phyloP scores from a whole-genome alignment of 305 asterid genomes.

The Withania somnifera region DNA sequence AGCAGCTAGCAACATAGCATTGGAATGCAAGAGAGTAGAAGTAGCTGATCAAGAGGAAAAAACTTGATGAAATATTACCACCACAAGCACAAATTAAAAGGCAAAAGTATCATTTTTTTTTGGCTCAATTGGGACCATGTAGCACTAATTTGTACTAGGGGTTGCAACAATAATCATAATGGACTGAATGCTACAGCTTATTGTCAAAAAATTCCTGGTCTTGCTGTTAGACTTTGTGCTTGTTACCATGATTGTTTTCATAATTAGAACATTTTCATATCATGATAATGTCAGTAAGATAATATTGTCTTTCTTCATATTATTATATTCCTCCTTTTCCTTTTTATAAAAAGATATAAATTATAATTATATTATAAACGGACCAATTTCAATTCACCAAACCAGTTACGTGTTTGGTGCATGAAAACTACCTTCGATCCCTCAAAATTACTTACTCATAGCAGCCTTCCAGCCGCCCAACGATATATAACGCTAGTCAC shows the following conservation, averaged over 20 bases:
- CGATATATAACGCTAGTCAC: too few species aligned
- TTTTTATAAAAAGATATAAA: too few species aligned
- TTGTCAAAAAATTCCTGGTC: background rate
- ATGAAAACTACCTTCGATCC: too few species aligned
- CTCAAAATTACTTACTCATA: too few species aligned
- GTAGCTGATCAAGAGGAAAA: too few species aligned
- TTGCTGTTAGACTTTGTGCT: background rate
- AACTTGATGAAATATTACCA: background rate
- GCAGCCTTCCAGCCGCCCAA: too few species aligned
- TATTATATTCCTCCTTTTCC: too few species aligned
- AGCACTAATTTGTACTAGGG: background rate
- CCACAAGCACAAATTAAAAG: background rate
- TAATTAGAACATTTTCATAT: background rate
- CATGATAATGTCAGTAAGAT: background rate
- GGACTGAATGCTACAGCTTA: background rate
- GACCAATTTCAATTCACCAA: too few species aligned
- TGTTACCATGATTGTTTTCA: background rate
- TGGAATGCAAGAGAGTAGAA: background rate
- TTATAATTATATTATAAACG: too few species aligned
- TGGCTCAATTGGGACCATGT: background rate
- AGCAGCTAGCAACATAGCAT: background rate
- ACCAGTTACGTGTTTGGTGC: too few species aligned
- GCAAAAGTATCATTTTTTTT: background rate
- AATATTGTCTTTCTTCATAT: too few species aligned
- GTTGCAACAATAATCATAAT: background rate